A percentile compares a stretch with the other conserved stretches of the same genome.
Evolutionary conservation across 208 protist genomes (phyloP).

Genomic region (Willaertia magna): DNA sequence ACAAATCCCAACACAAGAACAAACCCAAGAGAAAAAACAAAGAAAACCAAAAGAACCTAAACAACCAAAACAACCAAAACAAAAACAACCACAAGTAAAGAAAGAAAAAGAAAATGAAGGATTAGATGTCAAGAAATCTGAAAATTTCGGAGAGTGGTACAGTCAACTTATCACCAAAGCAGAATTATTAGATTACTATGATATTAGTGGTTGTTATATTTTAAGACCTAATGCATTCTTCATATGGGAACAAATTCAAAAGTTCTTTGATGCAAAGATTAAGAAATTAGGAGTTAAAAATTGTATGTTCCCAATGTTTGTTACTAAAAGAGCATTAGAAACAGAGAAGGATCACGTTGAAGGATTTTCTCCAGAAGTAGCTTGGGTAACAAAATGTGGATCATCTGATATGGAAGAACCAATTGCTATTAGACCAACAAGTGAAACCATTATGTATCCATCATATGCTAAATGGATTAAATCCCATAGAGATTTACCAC

Average conservation of each 20-base stretch:
- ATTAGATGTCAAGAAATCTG: conserved; percentile 46
- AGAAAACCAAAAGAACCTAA: neutral
- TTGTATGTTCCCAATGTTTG: conserved; percentile 95
- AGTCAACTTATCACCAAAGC: conserved; percentile 84
- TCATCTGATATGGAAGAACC: conserved; percentile 72
- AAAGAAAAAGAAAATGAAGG: neutral
- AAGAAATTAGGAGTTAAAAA: conserved; percentile 85
- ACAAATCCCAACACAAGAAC: neutral
- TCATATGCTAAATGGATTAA: conserved; percentile 92
- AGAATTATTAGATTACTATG: conserved; percentile 98
- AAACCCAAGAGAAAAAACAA: neutral
- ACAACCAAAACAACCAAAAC: neutral
- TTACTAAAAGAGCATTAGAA: conserved; percentile 81
- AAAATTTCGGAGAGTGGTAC: conserved; percentile 91
- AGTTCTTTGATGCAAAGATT: conserved; percentile 54
- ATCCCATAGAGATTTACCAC: conserved; percentile 91
- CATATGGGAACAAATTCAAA: conserved; percentile 91
- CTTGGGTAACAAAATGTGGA: conserved; percentile 70
- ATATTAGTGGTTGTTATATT: conserved; percentile 80
- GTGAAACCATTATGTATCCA: conserved; percentile 98
- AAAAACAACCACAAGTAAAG: neutral
- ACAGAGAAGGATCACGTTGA: conserved; percentile 95
- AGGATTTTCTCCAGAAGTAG: conserved; percentile 93
- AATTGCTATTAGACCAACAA: conserved; percentile 95
- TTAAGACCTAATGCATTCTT: conserved; percentile 86